Base-by-base conservation (phyloP, 2,329 filamentous ascomycete genomes). In the Fusarium chaquense region DNA sequence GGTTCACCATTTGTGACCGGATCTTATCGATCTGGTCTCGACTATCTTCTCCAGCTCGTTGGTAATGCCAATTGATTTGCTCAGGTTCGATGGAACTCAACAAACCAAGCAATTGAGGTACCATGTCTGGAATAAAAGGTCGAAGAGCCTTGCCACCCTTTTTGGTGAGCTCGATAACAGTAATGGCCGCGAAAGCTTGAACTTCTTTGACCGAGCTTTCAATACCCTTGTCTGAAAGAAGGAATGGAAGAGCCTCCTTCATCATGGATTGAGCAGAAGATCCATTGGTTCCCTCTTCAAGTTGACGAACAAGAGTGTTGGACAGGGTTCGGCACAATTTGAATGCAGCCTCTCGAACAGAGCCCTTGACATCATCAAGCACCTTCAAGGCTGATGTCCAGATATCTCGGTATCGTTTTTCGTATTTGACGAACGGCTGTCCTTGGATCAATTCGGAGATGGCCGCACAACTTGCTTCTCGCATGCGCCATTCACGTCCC, bases 351-450 rank as follows among this genome's bases (percentile, higher is more conserved):
- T 87, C 85, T 53, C 96, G 88, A 6, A 99, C 96, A 2, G 91
- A 94, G 10, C 91, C 91, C 78, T 99, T 99, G 78, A 98, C 97
- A 78, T 99, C 96, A 78, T 99, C 96, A 8, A 98, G 84, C 1
- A 99, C 94, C 75, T 93, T 97, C 79, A 98, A 91, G 1, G 93
- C 91, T 30, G 91, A 89, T 13, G 87, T 88, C 91, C 96, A 98
- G 50, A 98, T 93, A 22, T 93, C 88, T 56, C 90, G 87, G 52
- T 98, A 91, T 76, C 96, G 94, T 61, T 89, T 89, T 72, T 95
- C 93, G 74, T 98, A 98, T 79, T 91, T 89, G 32, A 85, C 82
- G 64, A 92, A 90, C 3, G 90, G 88, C 30, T 92, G 87, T 0
- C 94, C 94, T 71, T 96, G 92, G 10, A 98, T 87, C 2, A 99